phyloP scores from a whole-genome alignment of 306 rosid species.

The Malus sylvestris region DNA sequence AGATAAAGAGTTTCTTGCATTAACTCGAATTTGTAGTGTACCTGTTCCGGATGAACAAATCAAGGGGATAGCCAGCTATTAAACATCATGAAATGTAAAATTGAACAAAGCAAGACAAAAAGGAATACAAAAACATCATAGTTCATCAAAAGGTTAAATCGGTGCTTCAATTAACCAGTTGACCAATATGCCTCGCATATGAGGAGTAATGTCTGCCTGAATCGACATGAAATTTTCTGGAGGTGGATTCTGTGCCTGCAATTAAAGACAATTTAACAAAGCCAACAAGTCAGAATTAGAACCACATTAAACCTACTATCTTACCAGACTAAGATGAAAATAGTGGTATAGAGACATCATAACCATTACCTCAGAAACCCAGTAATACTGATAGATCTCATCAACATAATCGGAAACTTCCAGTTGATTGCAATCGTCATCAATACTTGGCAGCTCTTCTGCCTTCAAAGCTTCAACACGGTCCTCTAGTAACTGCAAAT shows the following conservation, averaged over 20 bases:
- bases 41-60: conserved; percentile 38
- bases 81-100: background rate
- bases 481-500: conserved; percentile 61
- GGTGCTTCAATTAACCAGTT: conserved; percentile 88
- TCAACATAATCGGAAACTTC: conserved; percentile 88
- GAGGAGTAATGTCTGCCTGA: conserved; percentile 63
- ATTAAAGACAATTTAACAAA: conserved; percentile 12
- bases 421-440: conserved; percentile 64
- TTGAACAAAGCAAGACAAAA: background rate
- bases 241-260: conserved; percentile 56
- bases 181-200: conserved; percentile 77
- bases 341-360: background rate
- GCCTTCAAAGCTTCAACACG: conserved; percentile 33
- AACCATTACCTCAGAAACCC: conserved; percentile 67
- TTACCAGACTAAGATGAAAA: background rate
- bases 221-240: conserved; percentile 54
- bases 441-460: conserved; percentile 61
- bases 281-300: background rate
- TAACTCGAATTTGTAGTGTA: conserved; percentile 76
- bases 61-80: conserved; percentile 1
- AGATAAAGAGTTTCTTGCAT: conserved; percentile 90
- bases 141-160: conserved; percentile 8
- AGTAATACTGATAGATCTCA: conserved; percentile 75
- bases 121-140: conserved; percentile 3
- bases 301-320: background rate